phyloP scores from a whole-genome alignment of 306 rosid species.

The Prunus armeniaca region DNA sequence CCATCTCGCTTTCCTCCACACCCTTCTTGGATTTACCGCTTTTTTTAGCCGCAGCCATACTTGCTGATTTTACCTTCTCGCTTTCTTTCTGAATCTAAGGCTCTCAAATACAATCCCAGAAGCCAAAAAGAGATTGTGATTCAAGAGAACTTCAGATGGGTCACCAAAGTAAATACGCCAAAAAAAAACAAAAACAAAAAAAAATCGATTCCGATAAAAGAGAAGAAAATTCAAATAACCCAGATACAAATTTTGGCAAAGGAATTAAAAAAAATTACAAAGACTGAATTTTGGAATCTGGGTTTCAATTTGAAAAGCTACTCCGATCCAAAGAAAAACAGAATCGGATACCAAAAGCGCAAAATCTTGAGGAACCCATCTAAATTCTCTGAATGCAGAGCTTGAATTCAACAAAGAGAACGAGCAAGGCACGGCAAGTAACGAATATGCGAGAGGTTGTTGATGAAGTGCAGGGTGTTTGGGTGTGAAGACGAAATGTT shows the following conservation, averaged over 20 bases:
- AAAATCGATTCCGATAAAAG: background rate
- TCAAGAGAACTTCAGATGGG: constrained; percentile 21
- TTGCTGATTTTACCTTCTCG: constrained; percentile 27
- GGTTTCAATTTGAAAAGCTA: constrained; percentile 24
- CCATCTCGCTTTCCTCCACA: constrained; percentile 28
- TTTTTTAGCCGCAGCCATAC: constrained; percentile 50
- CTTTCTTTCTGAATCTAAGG: constrained; percentile 31
- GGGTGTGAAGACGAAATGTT: background rate
- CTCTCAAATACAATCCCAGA: background rate
- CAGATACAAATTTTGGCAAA: constrained; percentile 27
- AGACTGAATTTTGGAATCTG: constrained; percentile 27
- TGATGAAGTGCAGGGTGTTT: background rate
- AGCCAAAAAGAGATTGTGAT: background rate
- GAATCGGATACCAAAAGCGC: constrained; percentile 43
- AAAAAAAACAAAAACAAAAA: background rate
- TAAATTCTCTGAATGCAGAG: constrained; percentile 8
- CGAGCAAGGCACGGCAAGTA: constrained; percentile 4
- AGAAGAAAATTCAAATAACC: constrained; percentile 3
- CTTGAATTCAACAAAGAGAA: background rate
- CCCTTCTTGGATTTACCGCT: constrained; percentile 48
- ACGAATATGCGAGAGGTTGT: constrained; percentile 2
- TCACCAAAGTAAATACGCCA: constrained; percentile 11
- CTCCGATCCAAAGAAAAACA: constrained; percentile 52
- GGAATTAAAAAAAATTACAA: background rate
- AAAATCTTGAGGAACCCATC: constrained; percentile 39